Evolutionary conservation across 768 basidiomycete species (phyloP), one percentile per base, ranked within the genome.

Genomic region (Phallus indusiatus): DNA sequence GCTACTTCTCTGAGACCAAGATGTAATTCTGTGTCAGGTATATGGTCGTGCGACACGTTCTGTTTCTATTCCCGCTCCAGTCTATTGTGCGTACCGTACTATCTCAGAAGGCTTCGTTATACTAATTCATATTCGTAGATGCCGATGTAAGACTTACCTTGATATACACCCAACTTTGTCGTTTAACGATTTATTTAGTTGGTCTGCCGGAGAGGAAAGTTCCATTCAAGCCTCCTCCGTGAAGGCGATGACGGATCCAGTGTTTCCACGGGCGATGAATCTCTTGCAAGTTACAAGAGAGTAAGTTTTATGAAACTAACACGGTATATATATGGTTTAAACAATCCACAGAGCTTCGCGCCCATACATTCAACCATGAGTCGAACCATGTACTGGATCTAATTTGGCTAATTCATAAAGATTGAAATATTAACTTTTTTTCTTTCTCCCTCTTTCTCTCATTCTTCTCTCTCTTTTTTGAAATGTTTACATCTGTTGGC

Each of bases 1-100:
- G 16, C 6, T 17, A 16, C 36, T 5, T 17, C 8, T 5, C 17
- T 5, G n/a, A 14, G 54, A 28, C 5, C 7, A 28, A 34, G 35
- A 55, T 14, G 12, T 16, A 14, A 16, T 35, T 35, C 8, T 17
- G 42, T 7, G 17, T 22, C 42, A 55, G 54, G 54, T 55, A 0
- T 83, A 81, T 47, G 79, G 77, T 1, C 73, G 80, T 10, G 75
- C 81, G 1, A 84, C 81, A 0, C 73, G 80, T 2, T 76, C 80
- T 0, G 81, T 84, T 0, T 81, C 80, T 0, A 81, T 82, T 11
- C 82, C 82, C 0, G 80, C 82, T 0, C 82, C 82, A 0, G 80
- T 84, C 0, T 84, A 83, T 59, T 84, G 80, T 82, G 63, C 68
- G 80, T 71, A 33, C 49, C 21, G 9, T 17, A 17, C n/a, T 50